Base-by-base conservation (phyloP, 1,284 basidiomycete species). In the Papiliotrema nemorosa region DNA sequence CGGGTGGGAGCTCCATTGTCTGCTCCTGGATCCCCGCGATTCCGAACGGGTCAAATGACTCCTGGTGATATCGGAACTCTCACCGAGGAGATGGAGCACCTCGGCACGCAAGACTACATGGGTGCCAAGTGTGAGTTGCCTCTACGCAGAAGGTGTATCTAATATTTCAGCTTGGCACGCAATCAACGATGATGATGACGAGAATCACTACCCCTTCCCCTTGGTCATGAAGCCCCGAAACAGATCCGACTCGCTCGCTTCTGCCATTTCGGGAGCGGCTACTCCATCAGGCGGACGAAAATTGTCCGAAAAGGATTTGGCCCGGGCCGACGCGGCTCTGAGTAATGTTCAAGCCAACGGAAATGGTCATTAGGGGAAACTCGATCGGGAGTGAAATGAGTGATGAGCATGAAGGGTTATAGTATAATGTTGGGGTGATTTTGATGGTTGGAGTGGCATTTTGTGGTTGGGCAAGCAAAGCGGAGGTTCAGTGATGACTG, bases 141-240 rank as follows among this genome's bases (percentile, higher is more conserved):
- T 73, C 10, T 6, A 18, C 18, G 3, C 4, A n/a, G 16, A 18
- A 34, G 18, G 21, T 14, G n/a, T n/a, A n/a, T n/a, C n/a, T n/a
- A n/a, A n/a, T n/a, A n/a, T n/a, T n/a, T n/a, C 45, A 70, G 69
- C 64, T 58, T 77, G 76, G 76, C 64, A 58, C 51, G 71, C 60
- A 13, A 74, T 70, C 61, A 72, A 76, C 56, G 72, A 73, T 14
- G 87, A 89, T n/a, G 48, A 49, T 22, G 92, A 93, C 42, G 90
- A 93, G 50, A 88, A 92, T 64, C 83, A 83, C 37, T 96, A 96
- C 77, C 90, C 89, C 4, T 93, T 92, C 86, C 88, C 89, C 3
- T 77, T 93, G 53, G 86, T 90, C 41, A 90, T 91, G 84, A 93
- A 92, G 77, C 67, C 70, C 13, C 86, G 90, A 47, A 89, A 88